phyloP scores from a whole-genome alignment of 139 green algal species.

The Zygnema cylindricum region DNA sequence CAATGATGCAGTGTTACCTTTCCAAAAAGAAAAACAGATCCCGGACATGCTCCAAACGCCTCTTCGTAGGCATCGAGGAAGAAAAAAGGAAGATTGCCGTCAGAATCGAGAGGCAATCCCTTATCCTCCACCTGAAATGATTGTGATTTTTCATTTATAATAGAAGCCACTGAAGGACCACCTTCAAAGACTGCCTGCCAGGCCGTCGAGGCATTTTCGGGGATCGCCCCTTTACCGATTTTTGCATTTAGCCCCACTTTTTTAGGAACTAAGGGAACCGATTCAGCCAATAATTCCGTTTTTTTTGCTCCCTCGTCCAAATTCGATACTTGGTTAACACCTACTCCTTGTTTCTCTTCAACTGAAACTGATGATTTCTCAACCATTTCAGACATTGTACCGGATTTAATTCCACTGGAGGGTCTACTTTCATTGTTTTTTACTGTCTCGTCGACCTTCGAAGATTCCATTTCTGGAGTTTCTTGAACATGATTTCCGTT shows the following conservation, averaged over 20 bases:
- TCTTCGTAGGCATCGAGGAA: constrained; percentile 92
- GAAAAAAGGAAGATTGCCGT: constrained; percentile 83
- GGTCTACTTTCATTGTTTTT: too few relatives aligned
- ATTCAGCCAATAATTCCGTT: too few relatives aligned
- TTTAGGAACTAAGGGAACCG: too few relatives aligned
- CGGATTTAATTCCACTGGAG: not conserved
- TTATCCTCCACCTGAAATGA: constrained; percentile 6
- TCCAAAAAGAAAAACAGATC: constrained; percentile 89
- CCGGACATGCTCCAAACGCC: constrained; percentile 47
- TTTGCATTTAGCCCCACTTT: constrained; percentile 38
- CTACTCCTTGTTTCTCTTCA: too few relatives aligned
- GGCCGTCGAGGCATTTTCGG: constrained; percentile 28
- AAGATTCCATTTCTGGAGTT: too few relatives aligned
- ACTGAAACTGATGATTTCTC: not conserved
- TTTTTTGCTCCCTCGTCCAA: too few relatives aligned
- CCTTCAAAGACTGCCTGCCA: constrained; percentile 34
- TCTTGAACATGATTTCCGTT: too few relatives aligned
- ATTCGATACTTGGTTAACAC: too few relatives aligned
- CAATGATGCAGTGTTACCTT: constrained; percentile 73
- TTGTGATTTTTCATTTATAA: not conserved
- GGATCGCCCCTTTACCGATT: not conserved
- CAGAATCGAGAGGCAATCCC: constrained; percentile 66
- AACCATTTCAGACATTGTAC: not conserved
- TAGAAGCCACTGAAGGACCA: not conserved
- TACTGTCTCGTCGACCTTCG: too few relatives aligned